Evolutionary conservation across 306 rosid species (phyloP), one percentile per base, ranked within the genome.

Genomic region (Quercus alba): DNA sequence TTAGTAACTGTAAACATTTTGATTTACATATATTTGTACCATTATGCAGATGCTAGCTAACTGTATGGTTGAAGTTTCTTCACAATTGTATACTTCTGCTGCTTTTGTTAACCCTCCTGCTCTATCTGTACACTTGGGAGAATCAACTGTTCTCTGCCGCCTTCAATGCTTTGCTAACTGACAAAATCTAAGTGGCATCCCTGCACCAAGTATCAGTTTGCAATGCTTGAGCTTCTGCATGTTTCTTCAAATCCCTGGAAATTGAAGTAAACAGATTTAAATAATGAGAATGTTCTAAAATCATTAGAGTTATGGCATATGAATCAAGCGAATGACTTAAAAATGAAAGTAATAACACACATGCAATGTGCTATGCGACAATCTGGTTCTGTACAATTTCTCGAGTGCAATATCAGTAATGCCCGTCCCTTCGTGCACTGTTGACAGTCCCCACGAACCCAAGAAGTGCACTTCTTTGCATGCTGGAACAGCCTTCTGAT

Each of bases 331-430:
- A 0, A 49, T 10, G 54, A 11, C 54, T 49, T 49, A 13, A 49
- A 49, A 13, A 49, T 12, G 14, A 49, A 49, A 1, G 54, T 49
- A 13, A 49, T 49, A 8, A 80, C 88, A 18, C 17, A 87, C 90
- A 7, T 69, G 88, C 91, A 89, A 1, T 85, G 90, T 0, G 87
- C 88, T 46, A 81, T 7, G 35, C 3, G 31, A 56, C 96, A 91
- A 59, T 72, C 20, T 2, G 82, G 76, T 56, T 86, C 85, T 54
- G 15, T 38, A 44, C 93, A 91, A 44, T 20, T 31, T 56, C 26
- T 72, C 0, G 87, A 84, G 78, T 87, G 93, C 5, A 41, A 5
- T 4, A 1, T 38, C 35, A 87, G 19, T 10, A 17, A 57, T 15
- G 2, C 0, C 88, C 87, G 81, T 30, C 59, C 77, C 80, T 86